phyloP scores from a whole-genome alignment of 129 eudicot genomes.

The Chrysanthemum seticuspe region DNA sequence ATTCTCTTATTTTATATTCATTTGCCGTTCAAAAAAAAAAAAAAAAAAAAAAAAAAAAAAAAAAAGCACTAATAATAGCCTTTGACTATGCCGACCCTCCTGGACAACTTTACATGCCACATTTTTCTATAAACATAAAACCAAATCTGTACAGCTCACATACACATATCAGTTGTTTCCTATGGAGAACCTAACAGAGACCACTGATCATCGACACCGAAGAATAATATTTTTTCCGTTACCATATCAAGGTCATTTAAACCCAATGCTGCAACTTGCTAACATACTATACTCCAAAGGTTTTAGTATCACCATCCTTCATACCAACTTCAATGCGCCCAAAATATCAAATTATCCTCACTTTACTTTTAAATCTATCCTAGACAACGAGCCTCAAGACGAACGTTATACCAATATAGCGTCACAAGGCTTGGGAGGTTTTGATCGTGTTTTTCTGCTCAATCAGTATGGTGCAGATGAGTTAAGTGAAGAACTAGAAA shows the following conservation, averaged over 20 bases:
- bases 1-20: too few relatives aligned
- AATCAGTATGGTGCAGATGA: constrained; percentile 34
- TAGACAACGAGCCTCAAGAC: constrained; percentile 19
- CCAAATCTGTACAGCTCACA: neutral
- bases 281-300: constrained; percentile 53
- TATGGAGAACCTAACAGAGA: constrained; percentile 1
- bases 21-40: too few relatives aligned
- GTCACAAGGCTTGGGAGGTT: neutral
- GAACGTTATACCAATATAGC: neutral
- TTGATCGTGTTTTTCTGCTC: constrained; percentile 14
- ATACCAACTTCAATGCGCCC: constrained; percentile 48
- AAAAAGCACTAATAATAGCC: neutral
- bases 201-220: constrained; percentile 3
- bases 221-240: constrained; percentile 45
- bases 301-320: constrained; percentile 55
- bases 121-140: neutral
- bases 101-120: neutral
- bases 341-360: constrained; percentile 43
- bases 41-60: neutral
- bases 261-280: constrained; percentile 70
- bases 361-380: constrained; percentile 40
- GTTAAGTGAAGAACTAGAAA: constrained; percentile 28
- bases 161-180: neutral
- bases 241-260: constrained; percentile 67
- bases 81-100: too few relatives aligned